A percentile compares a stretch with the other conserved stretches of the same genome.
Conservation (phyloP, 2,329 filamentous ascomycete genomes). For the Ascochyta clinopodiicola region DNA sequence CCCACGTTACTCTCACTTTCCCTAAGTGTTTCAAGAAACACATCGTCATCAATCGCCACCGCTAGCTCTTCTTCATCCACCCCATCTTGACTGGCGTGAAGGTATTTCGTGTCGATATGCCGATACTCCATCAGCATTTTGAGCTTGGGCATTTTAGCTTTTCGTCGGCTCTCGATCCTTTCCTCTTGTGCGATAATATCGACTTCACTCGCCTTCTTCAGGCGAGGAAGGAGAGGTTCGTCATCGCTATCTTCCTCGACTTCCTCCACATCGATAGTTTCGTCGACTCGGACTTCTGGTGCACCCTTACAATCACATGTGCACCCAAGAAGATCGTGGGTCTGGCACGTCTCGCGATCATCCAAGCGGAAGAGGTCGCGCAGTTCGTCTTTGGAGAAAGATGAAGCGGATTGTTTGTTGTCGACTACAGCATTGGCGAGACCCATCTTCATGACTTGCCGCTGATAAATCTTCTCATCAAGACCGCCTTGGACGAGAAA, state of each 20-base stretch:
- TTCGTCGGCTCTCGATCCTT: slow-evolving; percentile 45
- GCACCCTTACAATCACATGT: slow-evolving; percentile 64
- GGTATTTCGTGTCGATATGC: slow-evolving; percentile 55
- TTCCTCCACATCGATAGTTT: slow-evolving; percentile 22
- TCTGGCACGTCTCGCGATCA: slow-evolving; percentile 66
- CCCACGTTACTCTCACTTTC: slow-evolving; percentile 54
- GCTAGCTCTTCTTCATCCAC: slow-evolving; percentile 39
- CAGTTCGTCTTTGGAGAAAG: slow-evolving; percentile 71
- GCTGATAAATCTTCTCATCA: slow-evolving; percentile 78
- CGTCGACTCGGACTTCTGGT: slow-evolving; percentile 21
- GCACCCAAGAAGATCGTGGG: slow-evolving; percentile 71
- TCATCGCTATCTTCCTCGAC: slow-evolving; percentile 34
- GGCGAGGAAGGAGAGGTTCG: slow-evolving; percentile 32
- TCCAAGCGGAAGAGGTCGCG: slow-evolving; percentile 72
- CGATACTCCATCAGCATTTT: slow-evolving; percentile 61
- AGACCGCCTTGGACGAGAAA: slow-evolving; percentile 71
- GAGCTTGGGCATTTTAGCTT: slow-evolving; percentile 53
- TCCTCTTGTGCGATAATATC: slow-evolving; percentile 56
- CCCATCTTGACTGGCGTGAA: slow-evolving; percentile 21
- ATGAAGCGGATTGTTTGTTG: slow-evolving; percentile 64
- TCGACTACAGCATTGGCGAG: slow-evolving; percentile 76
- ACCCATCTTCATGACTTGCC: slow-evolving; percentile 74
- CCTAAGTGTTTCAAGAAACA: slow-evolving; percentile 57
- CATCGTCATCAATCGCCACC: slow-evolving; percentile 57
- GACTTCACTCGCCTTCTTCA: slow-evolving; percentile 52